A percentile compares a stretch with the other conserved stretches of the same genome.
phyloP scores from a whole-genome alignment of 1,139 yeast species.

The Lodderomyces orthopsilosis region DNA sequence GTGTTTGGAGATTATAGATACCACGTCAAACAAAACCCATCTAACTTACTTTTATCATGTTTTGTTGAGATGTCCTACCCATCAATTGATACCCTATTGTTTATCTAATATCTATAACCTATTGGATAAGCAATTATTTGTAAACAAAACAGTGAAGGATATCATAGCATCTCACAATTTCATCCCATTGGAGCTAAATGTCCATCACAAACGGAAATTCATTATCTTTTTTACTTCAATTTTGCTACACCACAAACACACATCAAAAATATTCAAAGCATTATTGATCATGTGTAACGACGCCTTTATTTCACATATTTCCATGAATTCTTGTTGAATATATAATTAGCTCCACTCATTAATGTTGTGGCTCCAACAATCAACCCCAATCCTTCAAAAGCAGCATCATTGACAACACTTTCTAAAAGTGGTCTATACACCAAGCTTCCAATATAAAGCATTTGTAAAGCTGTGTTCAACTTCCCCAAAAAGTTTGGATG shows the following conservation, averaged over 20 bases:
- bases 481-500: conserved; percentile 88
- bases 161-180: conserved; percentile 6
- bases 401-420: conserved; percentile 14
- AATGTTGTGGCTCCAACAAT: conserved; percentile 77
- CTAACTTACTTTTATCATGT: conserved; percentile 8
- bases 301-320: conserved; percentile 25
- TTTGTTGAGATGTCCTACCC: conserved; percentile 7
- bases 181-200: conserved; percentile 2
- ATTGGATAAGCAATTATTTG: background rate
- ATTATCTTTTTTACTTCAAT: conserved; percentile 4
- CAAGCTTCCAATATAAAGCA: conserved; percentile 80
- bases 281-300: conserved; percentile 11
- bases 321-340: conserved; percentile 66
- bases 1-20: conserved; percentile 9
- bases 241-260: conserved; percentile 4
- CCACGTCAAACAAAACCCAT: conserved; percentile 3
- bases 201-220: conserved; percentile 6
- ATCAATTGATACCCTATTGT: conserved; percentile 11
- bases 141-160: conserved; percentile 8
- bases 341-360: conserved; percentile 74
- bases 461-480: conserved; percentile 85
- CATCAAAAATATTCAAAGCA: conserved; percentile 10
- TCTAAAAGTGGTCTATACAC: conserved; percentile 64
- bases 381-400: conserved; percentile 19
- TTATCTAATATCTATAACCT: conserved; percentile 9